phyloP scores from a whole-genome alignment of 345 rosid genomes.

The Diplotaxis tenuifolia region DNA sequence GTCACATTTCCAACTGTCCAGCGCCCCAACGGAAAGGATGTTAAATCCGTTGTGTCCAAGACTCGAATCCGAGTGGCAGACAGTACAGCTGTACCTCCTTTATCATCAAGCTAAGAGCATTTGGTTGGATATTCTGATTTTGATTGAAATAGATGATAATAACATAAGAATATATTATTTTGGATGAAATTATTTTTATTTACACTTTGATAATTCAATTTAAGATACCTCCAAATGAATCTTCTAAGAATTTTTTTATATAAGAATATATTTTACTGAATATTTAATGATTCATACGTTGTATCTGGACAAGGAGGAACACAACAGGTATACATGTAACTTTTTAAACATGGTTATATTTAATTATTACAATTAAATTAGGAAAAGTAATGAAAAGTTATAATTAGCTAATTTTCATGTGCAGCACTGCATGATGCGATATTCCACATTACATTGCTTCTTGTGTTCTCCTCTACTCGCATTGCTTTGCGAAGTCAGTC shows the following conservation, averaged over 20 bases:
- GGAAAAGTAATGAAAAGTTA: not conserved
- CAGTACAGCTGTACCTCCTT: too few relatives aligned
- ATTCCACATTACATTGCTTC: slow-evolving; percentile 25
- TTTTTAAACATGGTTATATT: slow-evolving; percentile 19
- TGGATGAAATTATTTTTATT: too few relatives aligned
- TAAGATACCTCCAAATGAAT: not conserved
- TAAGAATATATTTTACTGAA: not conserved
- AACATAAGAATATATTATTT: too few relatives aligned
- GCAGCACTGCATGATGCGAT: slow-evolving; percentile 20
- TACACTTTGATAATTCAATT: not conserved
- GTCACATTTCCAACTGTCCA: too few relatives aligned
- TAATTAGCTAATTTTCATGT: slow-evolving; percentile 14
- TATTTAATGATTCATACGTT: slow-evolving; percentile 7
- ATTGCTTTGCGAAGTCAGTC: slow-evolving; percentile 19
- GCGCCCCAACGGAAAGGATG: too few relatives aligned
- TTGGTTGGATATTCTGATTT: too few relatives aligned
- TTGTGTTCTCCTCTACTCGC: slow-evolving; percentile 7
- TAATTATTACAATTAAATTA: not conserved
- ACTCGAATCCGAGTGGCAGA: too few relatives aligned
- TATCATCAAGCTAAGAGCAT: too few relatives aligned
- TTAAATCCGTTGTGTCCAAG: too few relatives aligned
- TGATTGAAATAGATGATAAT: too few relatives aligned
- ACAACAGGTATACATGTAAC: slow-evolving; percentile 19
- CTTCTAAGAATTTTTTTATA: not conserved
- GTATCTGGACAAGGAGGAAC: slow-evolving; percentile 11